Conservation (phyloP, 2,329 filamentous ascomycete genomes). For the Botrytis paeoniae region DNA sequence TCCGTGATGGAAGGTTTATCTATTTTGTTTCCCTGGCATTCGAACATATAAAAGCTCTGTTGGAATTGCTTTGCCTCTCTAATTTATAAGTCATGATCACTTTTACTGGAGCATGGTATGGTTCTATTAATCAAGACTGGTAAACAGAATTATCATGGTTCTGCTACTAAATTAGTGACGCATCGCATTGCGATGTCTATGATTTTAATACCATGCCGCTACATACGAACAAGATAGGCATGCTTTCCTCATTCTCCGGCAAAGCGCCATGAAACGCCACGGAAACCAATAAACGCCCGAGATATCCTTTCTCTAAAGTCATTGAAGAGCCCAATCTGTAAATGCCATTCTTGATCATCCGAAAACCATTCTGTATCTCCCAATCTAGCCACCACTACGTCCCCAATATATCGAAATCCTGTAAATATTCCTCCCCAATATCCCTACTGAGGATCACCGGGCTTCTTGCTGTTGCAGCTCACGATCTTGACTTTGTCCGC, state of each 20-base stretch:
- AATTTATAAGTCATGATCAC: neutral
- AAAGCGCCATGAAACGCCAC: constrained; percentile 9
- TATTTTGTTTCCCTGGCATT: neutral
- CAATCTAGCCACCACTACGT: neutral
- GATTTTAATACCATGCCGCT: neutral
- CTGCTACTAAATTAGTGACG: constrained; percentile 1
- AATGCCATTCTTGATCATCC: neutral
- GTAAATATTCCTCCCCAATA: neutral
- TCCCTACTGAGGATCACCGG: constrained; percentile 52
- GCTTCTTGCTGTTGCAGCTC: constrained; percentile 88
- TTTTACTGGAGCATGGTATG: neutral
- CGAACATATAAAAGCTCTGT: neutral
- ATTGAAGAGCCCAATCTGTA: neutral
- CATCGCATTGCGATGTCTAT: constrained; percentile 7
- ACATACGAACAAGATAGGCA: neutral
- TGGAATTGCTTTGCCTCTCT: neutral
- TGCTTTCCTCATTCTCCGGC: neutral
- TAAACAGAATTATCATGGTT: neutral
- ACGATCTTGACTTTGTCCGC: constrained; percentile 98
- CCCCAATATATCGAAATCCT: neutral
- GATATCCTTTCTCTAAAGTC: constrained; percentile 7
- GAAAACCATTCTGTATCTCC: neutral
- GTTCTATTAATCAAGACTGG: neutral
- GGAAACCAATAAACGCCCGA: constrained; percentile 2
- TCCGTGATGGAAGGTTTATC: neutral